These are phyloP conservation scores for Metschnikowia anglica DNA, from an alignment of 805 yeast species.

Conservation along the genomic window DNA sequence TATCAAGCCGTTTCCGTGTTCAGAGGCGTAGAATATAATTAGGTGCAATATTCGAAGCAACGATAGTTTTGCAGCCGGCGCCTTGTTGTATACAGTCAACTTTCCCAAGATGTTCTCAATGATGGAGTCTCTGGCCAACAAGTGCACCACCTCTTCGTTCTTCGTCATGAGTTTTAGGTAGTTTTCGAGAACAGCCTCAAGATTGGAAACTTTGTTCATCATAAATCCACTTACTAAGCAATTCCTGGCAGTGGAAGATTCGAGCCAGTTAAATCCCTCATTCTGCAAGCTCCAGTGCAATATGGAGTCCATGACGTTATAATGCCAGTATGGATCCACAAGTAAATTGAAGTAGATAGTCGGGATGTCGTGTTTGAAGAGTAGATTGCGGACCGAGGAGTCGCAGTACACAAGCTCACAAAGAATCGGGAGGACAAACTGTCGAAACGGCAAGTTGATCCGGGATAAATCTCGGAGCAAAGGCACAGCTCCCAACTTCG, in stretches of 20 bases:
- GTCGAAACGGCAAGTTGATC: conserved; percentile 46
- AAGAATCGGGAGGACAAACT: conserved; percentile 51
- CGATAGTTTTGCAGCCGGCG: conserved; percentile 39
- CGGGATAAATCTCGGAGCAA: conserved; percentile 39
- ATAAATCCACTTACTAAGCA: conserved; percentile 42
- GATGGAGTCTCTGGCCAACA: conserved; percentile 29
- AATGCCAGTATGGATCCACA: conserved; percentile 57
- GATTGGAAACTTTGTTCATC: conserved; percentile 38
- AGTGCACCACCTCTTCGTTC: conserved; percentile 20
- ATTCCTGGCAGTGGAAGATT: conserved; percentile 25
- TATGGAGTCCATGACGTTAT: conserved; percentile 53
- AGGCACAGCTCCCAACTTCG: conserved; percentile 48
- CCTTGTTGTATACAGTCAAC: conserved; percentile 27
- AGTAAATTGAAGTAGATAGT: conserved; percentile 41
- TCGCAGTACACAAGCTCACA: conserved; percentile 53
- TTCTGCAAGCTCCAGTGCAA: conserved; percentile 39
- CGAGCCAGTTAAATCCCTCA: conserved; percentile 24
- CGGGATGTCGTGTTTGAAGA: conserved; percentile 40
- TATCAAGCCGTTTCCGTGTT: background rate
- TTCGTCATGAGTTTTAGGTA: conserved; percentile 35
- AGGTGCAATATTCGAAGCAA: conserved; percentile 24
- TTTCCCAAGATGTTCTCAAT: conserved; percentile 32
- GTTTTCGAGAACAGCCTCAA: conserved; percentile 44
- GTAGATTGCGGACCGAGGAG: conserved; percentile 33
- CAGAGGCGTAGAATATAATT: conserved; percentile 6